Base-by-base conservation (phyloP, 257 asterid genomes). In the Solanum chmielewskii region DNA sequence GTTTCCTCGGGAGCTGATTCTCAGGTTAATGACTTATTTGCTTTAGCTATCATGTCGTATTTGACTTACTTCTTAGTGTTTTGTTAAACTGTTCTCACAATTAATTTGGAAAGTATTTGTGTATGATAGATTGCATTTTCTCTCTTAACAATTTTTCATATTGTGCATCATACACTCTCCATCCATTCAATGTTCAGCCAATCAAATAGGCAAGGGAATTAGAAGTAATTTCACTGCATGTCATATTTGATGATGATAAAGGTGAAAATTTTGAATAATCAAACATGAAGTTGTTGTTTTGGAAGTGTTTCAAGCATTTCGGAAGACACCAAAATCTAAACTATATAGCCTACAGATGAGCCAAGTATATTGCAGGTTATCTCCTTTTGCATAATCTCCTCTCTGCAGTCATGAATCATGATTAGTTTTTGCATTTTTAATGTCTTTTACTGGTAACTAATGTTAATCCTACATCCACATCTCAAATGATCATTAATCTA, bases 1-100 rank as follows among this genome's bases (percentile, higher is more conserved):
- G 91, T 92, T 78, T 92, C 94, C 27, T 92, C 94, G 4, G 94
- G 94, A 86, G 94, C 94, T 45, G 94, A 92, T 92, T 89, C 93
- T 47, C 94, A 92, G 94, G 94, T 92, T 85, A 69, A 27, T 11
- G 83, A 23, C 80, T 86, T 77, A 20, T 20, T 39, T 18, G 49
- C 83, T 20, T 69, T 29, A 82, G 35, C 27, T 47, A 27, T 69
- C 27, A 27, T 64, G 62, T 84, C 14, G 10, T 56, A 27, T 85
- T 69, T 73, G 84, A 52, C 41, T 56, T n/a, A 35, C 23, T 47
- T 47, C 66, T 80, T 44, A 29, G 11, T 80, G 68, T 27, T 47
- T 77, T 44, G 23, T 25, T 47, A 80, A 10, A 47, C 27, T 15
- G 16, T 18, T 47, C 44, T 80, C 85, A 47, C 31, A 39, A 80